Conservation (phyloP, 1,139 yeast genomes). For the Diutina mesorugosa region DNA sequence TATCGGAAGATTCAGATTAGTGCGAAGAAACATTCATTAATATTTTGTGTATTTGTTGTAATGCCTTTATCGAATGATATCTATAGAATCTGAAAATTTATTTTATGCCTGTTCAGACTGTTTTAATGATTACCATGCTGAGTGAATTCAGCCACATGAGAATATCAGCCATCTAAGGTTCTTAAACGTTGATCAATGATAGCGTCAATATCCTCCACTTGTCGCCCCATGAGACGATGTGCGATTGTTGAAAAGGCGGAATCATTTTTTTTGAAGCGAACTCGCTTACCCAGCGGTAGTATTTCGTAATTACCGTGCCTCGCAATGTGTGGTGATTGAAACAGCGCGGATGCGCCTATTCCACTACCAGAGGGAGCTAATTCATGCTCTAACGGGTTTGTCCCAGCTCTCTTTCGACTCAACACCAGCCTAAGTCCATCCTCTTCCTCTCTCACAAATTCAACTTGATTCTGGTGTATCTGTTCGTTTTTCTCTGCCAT, state of each 20-base stretch:
- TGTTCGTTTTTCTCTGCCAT: slow-evolving; percentile 6
- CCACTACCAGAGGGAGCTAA: slow-evolving; percentile 41
- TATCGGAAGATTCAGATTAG: not conserved
- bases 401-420: slow-evolving; percentile 39
- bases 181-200: slow-evolving; percentile 42
- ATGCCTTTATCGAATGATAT: too few species aligned
- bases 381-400: slow-evolving; percentile 30
- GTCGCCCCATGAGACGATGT: slow-evolving; percentile 16
- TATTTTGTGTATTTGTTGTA: too few species aligned
- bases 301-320: slow-evolving; percentile 35
- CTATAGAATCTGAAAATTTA: too few species aligned
- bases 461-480: slow-evolving; percentile 2
- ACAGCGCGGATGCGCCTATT: slow-evolving; percentile 9
- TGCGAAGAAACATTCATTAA: not conserved
- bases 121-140: too few species aligned
- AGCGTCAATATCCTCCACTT: slow-evolving; percentile 44
- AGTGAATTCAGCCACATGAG: not conserved
- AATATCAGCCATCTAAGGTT: not conserved
- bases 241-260: slow-evolving; percentile 14
- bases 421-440: slow-evolving; percentile 9
- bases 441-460: slow-evolving; percentile 3
- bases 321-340: slow-evolving; percentile 6
- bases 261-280: slow-evolving; percentile 23
- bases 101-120: too few species aligned
- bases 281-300: slow-evolving; percentile 58